Base-by-base conservation (phyloP, 208 protist genomes). In the Acanthamoeba castellanii region DNA sequence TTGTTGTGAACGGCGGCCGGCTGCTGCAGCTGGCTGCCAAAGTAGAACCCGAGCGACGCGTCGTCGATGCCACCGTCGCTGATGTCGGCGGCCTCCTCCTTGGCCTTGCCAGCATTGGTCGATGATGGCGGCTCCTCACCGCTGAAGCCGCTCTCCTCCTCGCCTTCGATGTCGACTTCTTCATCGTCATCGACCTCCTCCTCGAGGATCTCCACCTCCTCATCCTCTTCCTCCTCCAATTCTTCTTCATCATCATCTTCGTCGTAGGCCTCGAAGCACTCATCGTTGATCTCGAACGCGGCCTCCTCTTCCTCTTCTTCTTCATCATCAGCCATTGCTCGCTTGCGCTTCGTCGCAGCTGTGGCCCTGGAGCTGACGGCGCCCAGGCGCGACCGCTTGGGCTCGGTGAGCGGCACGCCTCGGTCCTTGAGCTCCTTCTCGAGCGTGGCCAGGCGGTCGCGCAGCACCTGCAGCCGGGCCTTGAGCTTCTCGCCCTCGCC, bases 401-500 rank as follows among this genome's bases (percentile, higher is more conserved):
- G 42, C 13, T 88, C 47, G 42, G 42, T 42, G 32, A 88, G 70
- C 22, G 70, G 70, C 22, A 78, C 70, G n/a, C 70, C 70, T 78
- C 70, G 70, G 37, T 78, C 70, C 70, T 78, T 78, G 32, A 78
- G 70, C 37, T 78, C 70, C n/a, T 30, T 78, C 70, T 78, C 70
- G 32, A 78, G 37, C 70, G 37, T n/a, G 9, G 70, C 70, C 25
- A 78, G 30, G 9, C 70, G 70, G 37, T 78, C 70, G 70, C 70
- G 70, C 30, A 78, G 70, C 30, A 78, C 70, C n/a, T 78, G 70
- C 9, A 78, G 70, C 0, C 70, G 70, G 11, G 70, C 70, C 70
- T 78, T 78, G 70, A 78, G 70, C 70, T 78, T 78, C 70, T 78
- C 70, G 70, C 70, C n/a, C 70, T 78, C 70, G 37, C 70, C 70